These are phyloP conservation scores for Blastomyces parvus DNA, from an alignment of 2,329 filamentous ascomycete species.

Conservation along the genomic window DNA sequence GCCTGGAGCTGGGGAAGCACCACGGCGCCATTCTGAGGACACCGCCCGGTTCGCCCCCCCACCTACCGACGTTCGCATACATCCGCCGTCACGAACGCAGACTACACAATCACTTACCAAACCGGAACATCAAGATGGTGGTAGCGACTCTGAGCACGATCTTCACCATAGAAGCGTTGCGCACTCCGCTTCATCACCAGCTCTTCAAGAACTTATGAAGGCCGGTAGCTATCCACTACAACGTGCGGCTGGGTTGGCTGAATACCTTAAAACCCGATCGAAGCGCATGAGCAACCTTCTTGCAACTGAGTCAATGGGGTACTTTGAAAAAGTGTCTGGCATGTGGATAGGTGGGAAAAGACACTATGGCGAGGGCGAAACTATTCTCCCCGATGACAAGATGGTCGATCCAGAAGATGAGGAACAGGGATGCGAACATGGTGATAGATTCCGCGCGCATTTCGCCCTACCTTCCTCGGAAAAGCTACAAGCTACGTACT, in stretches of 20 bases:
- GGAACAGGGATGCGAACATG: conserved; percentile 44
- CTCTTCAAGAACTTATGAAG: conserved; percentile 50
- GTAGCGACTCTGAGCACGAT: conserved; percentile 21
- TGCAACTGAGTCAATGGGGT: conserved; percentile 87
- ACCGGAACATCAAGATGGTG: conserved; percentile 13
- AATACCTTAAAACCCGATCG: conserved; percentile 68
- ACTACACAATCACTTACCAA: conserved; percentile 13
- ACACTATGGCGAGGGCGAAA: conserved; percentile 71
- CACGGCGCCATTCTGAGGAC: conserved; percentile 27
- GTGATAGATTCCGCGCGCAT: conserved; percentile 69
- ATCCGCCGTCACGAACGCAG: conserved; percentile 22
- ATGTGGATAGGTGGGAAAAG: conserved; percentile 91
- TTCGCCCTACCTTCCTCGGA: conserved; percentile 83
- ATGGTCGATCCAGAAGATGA: conserved; percentile 48
- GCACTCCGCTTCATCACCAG: conserved; percentile 36
- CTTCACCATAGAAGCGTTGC: conserved; percentile 17
- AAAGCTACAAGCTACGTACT: conserved; percentile 78
- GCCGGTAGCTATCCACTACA: conserved; percentile 69
- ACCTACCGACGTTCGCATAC: conserved; percentile 20
- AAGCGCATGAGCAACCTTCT: conserved; percentile 73
- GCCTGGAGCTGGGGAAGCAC: conserved; percentile 22
- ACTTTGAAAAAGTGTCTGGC: conserved; percentile 90
- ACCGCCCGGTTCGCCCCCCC: conserved; percentile 25
- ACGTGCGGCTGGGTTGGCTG: conserved; percentile 71
- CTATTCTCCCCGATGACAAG: conserved; percentile 56